A percentile compares a stretch with the other conserved stretches of the same genome.
Conservation (phyloP, 352 stramenopile species). For the Globisporangium lucens region DNA sequence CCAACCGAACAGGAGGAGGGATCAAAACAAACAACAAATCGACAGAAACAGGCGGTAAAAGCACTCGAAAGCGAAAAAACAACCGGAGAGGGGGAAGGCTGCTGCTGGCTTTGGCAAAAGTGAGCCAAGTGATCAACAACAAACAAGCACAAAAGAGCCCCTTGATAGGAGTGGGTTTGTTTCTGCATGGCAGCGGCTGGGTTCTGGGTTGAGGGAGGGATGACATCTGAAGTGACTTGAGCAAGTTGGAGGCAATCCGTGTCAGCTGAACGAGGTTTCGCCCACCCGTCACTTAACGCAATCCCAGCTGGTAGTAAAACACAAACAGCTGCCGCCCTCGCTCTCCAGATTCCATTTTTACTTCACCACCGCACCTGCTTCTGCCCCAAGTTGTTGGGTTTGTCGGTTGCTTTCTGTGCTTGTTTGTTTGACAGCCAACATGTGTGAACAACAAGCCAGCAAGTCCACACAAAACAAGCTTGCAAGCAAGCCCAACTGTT, state of each 20-base stretch:
- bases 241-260: not conserved
- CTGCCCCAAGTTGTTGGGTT: not conserved
- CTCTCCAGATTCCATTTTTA: conserved; percentile 10
- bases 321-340: conserved; percentile 11
- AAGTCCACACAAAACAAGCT: not conserved
- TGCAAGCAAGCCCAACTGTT: not conserved
- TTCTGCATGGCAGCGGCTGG: conserved; percentile 10
- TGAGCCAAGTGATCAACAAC: not conserved
- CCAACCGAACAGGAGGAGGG: conserved; percentile 1
- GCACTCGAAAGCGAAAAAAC: conserved; percentile 2
- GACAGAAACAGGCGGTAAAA: conserved; percentile 8
- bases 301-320: conserved; percentile 7
- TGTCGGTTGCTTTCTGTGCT: not conserved
- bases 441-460: not conserved
- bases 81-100: conserved; percentile 1
- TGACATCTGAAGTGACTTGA: not conserved
- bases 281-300: conserved; percentile 8
- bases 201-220: conserved; percentile 5
- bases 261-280: not conserved
- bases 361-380: not conserved
- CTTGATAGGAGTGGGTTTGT: conserved; percentile 6
- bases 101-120: conserved; percentile 3
- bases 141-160: conserved; percentile 8
- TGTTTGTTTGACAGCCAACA: not conserved
- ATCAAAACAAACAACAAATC: conserved; percentile 7